Evolutionary conservation across 257 asterid species (phyloP), one percentile per base, ranked within the genome.

Genomic region (Solanum ossicruentum): DNA sequence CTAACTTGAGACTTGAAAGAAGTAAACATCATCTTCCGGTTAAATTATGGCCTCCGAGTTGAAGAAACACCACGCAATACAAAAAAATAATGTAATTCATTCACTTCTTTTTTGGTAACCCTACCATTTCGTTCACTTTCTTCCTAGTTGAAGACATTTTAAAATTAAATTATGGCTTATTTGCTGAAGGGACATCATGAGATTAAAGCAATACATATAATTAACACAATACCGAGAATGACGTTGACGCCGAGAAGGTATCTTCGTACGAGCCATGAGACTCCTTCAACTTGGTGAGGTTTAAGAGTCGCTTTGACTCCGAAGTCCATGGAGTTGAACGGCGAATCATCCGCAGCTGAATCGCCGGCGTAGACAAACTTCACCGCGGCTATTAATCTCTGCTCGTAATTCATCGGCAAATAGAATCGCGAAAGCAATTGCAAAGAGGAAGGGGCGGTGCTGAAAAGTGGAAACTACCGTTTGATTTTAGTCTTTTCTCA

Each of bases 231-330:
- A 36, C 99, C 99, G 63, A 96, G 98, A 71, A 94, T 88, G 91
- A 93, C 98, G 89, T 94, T 96, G 93, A 91, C 97, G 83, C 98
- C 99, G 80, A 91, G 92, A 69, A 84, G 92, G 88, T 92, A 94
- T 57, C 95, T 93, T 67, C 90, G 94, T 77, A 94, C 91, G 85
- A 96, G 98, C 98, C 99, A 96, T 52, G 92, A 88, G 79, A 96
- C 90, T 56, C 99, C 98, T 88, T 96, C 94, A 65, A 91, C 83
- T 89, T 96, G 99, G 90, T 94, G 98, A 85, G 95, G 95, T 87
- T 94, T 96, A 36, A 93, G 97, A 52, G 91, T 77, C 84, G 97
- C 97, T 75, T 89, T 88, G 36, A 94, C 89, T 61, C 89, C 97
- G 57, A 89, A 73, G 41, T 92, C 92, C 36, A 89, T 87, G 39